Evolutionary conservation across 352 stramenopile species (phyloP).

Genomic region (Lagenidium giganteum): DNA sequence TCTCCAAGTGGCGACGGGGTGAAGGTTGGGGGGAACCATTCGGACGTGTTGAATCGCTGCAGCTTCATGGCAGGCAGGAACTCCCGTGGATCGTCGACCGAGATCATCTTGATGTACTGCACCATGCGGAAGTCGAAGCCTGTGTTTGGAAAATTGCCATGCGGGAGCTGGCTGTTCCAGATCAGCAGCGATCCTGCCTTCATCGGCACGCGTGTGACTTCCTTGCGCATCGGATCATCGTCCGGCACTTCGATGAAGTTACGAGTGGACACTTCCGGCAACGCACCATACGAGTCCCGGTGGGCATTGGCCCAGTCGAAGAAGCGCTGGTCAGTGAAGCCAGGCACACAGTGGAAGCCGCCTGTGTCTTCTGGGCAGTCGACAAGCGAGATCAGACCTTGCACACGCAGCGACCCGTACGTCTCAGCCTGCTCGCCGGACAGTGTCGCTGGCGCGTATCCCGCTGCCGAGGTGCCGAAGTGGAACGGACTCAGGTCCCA

Average conservation of each 20-base stretch:
- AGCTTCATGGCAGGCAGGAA: slow-evolving; percentile 34
- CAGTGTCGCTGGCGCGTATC: slow-evolving; percentile 24
- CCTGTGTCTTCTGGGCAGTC: slow-evolving; percentile 36
- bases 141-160: slow-evolving; percentile 40
- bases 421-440: slow-evolving; percentile 4
- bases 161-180: slow-evolving; percentile 42
- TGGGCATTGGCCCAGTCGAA: slow-evolving; percentile 33
- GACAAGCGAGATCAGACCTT: slow-evolving; percentile 33
- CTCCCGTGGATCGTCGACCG: slow-evolving; percentile 27
- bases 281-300: slow-evolving; percentile 25
- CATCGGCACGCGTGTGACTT: slow-evolving; percentile 33
- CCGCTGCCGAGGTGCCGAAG: slow-evolving; percentile 35
- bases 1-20: slow-evolving; percentile 24
- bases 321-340: slow-evolving; percentile 38
- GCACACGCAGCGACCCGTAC: slow-evolving; percentile 41
- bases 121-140: slow-evolving; percentile 46
- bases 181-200: slow-evolving; percentile 39
- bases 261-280: slow-evolving; percentile 22
- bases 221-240: slow-evolving; percentile 27
- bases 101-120: slow-evolving; percentile 54
- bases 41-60: slow-evolving; percentile 19
- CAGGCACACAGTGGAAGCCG: slow-evolving; percentile 44
- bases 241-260: slow-evolving; percentile 45
- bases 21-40: slow-evolving; percentile 37
- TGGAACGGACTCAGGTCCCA: slow-evolving; percentile 50